These are phyloP conservation scores for Starmera amethionina DNA, from an alignment of 805 yeast genomes.

Conservation along the genomic window DNA sequence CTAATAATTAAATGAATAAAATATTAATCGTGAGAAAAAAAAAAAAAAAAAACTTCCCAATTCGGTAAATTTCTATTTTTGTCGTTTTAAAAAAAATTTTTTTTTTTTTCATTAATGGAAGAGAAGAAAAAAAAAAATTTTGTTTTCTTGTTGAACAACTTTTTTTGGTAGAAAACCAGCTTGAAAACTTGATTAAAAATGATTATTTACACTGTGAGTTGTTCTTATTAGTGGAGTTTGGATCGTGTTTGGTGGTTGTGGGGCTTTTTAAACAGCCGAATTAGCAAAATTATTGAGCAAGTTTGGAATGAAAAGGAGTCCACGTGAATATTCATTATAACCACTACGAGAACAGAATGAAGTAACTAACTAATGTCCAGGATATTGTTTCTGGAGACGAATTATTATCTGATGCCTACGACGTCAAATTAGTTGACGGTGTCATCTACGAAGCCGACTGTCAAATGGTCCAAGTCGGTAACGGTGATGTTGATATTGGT, in stretches of 20 bases:
- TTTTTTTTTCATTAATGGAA: not conserved
- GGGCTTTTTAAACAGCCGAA: too few relatives aligned
- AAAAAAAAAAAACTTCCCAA: too few relatives aligned
- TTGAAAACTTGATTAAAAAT: conserved; percentile 3
- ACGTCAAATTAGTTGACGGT: conserved; percentile 73
- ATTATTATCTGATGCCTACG: conserved; percentile 95
- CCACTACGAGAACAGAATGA: too few relatives aligned
- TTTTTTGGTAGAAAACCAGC: not conserved
- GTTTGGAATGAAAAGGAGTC: too few relatives aligned
- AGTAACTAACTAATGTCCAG: conserved; percentile 26
- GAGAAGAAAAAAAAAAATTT: conserved; percentile 6
- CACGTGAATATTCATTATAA: too few relatives aligned
- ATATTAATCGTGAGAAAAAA: too few relatives aligned
- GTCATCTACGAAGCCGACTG: conserved; percentile 97
- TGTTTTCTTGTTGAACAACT: not conserved
- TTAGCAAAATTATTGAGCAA: too few relatives aligned
- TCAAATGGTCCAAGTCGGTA: conserved; percentile 79
- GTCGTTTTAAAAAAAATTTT: not conserved
- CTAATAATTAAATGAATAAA: too few relatives aligned
- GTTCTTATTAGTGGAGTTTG: not conserved
- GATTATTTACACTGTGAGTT: conserved; percentile 11
- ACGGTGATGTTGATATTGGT: conserved; percentile 95
- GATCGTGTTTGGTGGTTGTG: not conserved
- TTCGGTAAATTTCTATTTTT: too few relatives aligned
- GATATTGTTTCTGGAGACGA: conserved; percentile 94